These are phyloP conservation scores for Wickerhamiella spandovensis DNA, from an alignment of 805 yeast species.

Conservation along the genomic window DNA sequence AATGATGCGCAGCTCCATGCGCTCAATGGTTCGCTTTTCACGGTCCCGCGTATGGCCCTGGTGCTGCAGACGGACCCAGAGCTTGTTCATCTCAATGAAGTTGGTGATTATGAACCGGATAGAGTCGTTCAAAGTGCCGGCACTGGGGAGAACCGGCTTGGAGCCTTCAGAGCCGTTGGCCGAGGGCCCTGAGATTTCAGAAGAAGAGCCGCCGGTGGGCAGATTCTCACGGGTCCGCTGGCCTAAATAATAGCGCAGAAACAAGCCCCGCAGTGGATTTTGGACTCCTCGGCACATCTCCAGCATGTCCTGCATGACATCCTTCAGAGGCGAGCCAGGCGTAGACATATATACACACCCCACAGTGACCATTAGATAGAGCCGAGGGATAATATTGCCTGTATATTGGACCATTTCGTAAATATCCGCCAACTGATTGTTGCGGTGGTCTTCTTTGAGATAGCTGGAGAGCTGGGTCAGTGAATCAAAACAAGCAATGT, in stretches of 20 bases:
- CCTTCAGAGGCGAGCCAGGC: conserved; percentile 66
- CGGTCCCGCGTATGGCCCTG: conserved; percentile 86
- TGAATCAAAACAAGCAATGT: conserved; percentile 73
- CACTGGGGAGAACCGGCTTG: neutral
- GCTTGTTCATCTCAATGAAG: conserved; percentile 92
- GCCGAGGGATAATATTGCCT: conserved; percentile 76
- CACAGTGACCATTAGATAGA: conserved; percentile 88
- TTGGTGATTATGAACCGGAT: conserved; percentile 71
- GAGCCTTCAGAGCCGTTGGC: neutral
- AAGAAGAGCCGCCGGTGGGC: conserved; percentile 18
- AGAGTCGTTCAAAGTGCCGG: conserved; percentile 26
- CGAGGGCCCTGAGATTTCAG: neutral
- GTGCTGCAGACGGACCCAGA: conserved; percentile 94
- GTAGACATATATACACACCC: conserved; percentile 79
- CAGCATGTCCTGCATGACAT: conserved; percentile 87
- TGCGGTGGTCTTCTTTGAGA: conserved; percentile 52
- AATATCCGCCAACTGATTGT: conserved; percentile 68
- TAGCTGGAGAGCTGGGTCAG: conserved; percentile 53
- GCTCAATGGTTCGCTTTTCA: conserved; percentile 56
- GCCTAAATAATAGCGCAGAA: conserved; percentile 74
- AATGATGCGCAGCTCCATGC: conserved; percentile 78
- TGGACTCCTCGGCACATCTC: conserved; percentile 98
- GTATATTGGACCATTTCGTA: conserved; percentile 93
- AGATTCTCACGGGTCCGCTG: conserved; percentile 57
- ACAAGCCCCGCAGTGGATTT: conserved; percentile 85